Conservation (phyloP, 1,284 basidiomycete genomes). For the Hypsizygus ulmarius region DNA sequence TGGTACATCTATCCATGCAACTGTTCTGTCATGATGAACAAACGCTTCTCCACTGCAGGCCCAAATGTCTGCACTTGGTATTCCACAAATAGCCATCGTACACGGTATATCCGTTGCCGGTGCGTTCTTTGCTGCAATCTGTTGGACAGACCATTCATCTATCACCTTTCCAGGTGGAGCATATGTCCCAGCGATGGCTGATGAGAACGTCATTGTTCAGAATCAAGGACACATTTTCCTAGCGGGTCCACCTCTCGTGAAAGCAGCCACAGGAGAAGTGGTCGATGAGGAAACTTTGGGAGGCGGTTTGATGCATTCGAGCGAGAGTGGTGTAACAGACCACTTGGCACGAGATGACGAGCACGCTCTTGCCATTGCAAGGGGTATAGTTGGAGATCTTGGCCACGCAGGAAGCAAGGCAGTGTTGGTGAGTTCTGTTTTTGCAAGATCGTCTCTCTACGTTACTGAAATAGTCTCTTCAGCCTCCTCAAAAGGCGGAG, state of each 20-base stretch:
- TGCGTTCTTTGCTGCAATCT: slow-evolving; percentile 21
- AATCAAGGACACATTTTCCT: slow-evolving; percentile 94
- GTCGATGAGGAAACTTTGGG: slow-evolving; percentile 93
- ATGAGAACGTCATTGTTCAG: slow-evolving; percentile 92
- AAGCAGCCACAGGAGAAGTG: slow-evolving; percentile 91
- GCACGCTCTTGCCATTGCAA: slow-evolving; percentile 83
- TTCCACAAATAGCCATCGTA: slow-evolving; percentile 90
- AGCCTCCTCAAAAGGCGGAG: slow-evolving; percentile 63
- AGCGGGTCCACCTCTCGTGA: slow-evolving; percentile 94
- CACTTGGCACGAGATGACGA: slow-evolving; percentile 88
- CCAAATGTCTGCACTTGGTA: slow-evolving; percentile 86
- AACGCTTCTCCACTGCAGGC: slow-evolving; percentile 45
- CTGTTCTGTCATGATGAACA: slow-evolving; percentile 3
- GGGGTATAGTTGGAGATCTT: slow-evolving; percentile 80
- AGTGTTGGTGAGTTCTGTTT: slow-evolving; percentile 40
- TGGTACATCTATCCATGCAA: slow-evolving; percentile 50
- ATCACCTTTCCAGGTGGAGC: slow-evolving; percentile 60
- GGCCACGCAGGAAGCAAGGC: slow-evolving; percentile 56
- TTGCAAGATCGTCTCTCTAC: background rate
- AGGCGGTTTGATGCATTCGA: slow-evolving; percentile 92
- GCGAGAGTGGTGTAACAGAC: slow-evolving; percentile 91
- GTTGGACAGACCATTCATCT: slow-evolving; percentile 1
- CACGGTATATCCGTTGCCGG: slow-evolving; percentile 94
- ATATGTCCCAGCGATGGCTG: slow-evolving; percentile 96
- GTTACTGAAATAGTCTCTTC: background rate